Evolutionary conservation across 495 filamentous ascomycete species (phyloP), one percentile per base, ranked within the genome.

Genomic region (Penicillium macrosclerotiorum): DNA sequence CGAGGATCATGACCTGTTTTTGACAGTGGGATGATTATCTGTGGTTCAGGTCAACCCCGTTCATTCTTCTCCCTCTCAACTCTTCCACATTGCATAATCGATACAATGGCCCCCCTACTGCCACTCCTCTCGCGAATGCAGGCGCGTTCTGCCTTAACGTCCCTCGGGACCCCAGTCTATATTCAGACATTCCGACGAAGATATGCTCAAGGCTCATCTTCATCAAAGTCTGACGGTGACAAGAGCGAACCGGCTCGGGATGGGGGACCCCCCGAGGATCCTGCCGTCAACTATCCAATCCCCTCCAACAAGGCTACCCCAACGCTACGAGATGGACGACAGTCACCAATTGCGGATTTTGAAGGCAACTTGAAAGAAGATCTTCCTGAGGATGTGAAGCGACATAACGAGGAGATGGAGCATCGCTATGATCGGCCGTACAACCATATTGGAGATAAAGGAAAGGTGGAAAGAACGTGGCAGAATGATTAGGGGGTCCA

Each of bases 301-400:
- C 62, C 67, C 1, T 71, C 67, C 17, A 72, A 72, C 49, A 62
- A 67, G 1, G 67, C 71, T 4, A 47, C 49, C 3, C 67, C 71
- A 3, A 71, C 67, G 12, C 60, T 74, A 7, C 52, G 37, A 12
- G 62, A 65, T 29, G 64, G 65, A 1, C 50, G 41, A 3, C 55
- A 65, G 30, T 65, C 67, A 1, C 59, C 59, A 3, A 58, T 68
- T 23, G 44, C 63, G 2, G 67, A 74, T 37, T 17, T 37, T 5
- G 44, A 64, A 4, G 71, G 71, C 0, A 57, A 64, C 4, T 17
- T 36, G 9, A 46, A 52, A 7, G 32, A 59, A 0, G 57, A 69
- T 56, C 36, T 68, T 4, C 68, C 69, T 1, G 49, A 62, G 26
- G 71, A 72, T 43, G 71, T 72, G 37, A 68, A 63, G 37, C 33